Evolutionary conservation across 352 stramenopile species (phyloP).

Genomic region (Globisporangium canariense): DNA sequence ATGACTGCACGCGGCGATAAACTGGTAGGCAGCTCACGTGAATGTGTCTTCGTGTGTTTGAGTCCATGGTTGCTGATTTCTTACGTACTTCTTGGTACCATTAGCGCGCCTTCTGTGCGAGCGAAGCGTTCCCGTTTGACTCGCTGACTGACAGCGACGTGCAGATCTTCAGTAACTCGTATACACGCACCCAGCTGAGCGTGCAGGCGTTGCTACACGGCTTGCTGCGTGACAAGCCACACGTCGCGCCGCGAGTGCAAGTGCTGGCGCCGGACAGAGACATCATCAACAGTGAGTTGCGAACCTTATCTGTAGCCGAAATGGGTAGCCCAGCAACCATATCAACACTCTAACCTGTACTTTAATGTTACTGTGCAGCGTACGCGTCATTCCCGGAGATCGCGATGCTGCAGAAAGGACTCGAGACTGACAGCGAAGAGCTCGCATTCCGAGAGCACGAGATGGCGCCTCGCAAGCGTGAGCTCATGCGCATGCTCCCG

Average conservation of each 20-base stretch:
- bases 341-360: too few species aligned
- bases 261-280: conserved; percentile 62
- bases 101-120: conserved; percentile 38
- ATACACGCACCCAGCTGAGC: conserved; percentile 78
- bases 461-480: conserved; percentile 46
- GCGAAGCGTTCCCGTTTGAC: conserved; percentile 42
- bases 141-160: conserved; percentile 31
- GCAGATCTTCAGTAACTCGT: conserved; percentile 66
- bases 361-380: conserved; percentile 22
- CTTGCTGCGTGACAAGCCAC: conserved; percentile 35
- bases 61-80: neutral
- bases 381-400: conserved; percentile 70
- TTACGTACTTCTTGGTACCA: neutral
- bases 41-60: neutral
- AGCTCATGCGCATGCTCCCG: conserved; percentile 54
- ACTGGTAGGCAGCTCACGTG: conserved; percentile 19
- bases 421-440: conserved; percentile 50
- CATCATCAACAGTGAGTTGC: conserved; percentile 77
- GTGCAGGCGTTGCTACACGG: conserved; percentile 57
- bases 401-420: conserved; percentile 36
- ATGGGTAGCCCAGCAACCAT: too few species aligned
- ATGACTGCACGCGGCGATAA: conserved; percentile 52
- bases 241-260: conserved; percentile 37
- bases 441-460: conserved; percentile 49
- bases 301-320: neutral